Evolutionary conservation across 1,284 basidiomycete genomes (phyloP), one percentile per base, ranked within the genome.

Genomic region (Melampsora americana): DNA sequence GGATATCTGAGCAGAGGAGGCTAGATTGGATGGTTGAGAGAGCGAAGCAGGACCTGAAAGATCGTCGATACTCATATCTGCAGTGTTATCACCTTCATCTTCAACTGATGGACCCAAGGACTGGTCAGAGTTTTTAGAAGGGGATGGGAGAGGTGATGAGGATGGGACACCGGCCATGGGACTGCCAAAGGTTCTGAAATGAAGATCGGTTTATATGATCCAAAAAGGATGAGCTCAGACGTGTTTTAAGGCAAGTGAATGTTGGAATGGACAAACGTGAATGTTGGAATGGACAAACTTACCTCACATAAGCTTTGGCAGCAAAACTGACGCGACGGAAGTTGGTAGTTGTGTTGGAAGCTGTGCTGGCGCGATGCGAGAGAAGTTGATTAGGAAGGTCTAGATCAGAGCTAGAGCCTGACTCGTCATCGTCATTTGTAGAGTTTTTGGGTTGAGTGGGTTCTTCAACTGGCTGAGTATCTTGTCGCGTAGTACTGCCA

Each of bases 291-390:
- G 20, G 32, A 23, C 30, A 0, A 44, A 56, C 32, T 42, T 75
- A 75, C 72, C 72, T 75, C 20, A 75, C 72, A 61, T 67, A 65
- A 6, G 72, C 72, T 35, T 75, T 75, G 53, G 72, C 65, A 11
- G 72, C 72, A 75, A 75, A 75, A 65, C 72, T 75, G 39, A 75
- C 72, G 5, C 72, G 32, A 30, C 72, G 50, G 23, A 67, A 53
- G 20, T 66, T n/a, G 42, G 28, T 60, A n/a, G 65, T 67, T 23
- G 53, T 75, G 42, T 67, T 75, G 16, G 72, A 75, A 26, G 50
- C 53, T 32, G 67, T 35, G 53, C 72, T 75, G 56, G 26, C 46
- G 30, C 65, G 53, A 65, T 46, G 53, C 0, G 59, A 48, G 26
- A 23, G 62, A 20, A 60, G 65, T n/a, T 67, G 64, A 60, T 66